A percentile compares a stretch with the other conserved stretches of the same genome.
Evolutionary conservation across 2,329 filamentous ascomycete genomes (phyloP).

Genomic region (Colletotrichum siamense): DNA sequence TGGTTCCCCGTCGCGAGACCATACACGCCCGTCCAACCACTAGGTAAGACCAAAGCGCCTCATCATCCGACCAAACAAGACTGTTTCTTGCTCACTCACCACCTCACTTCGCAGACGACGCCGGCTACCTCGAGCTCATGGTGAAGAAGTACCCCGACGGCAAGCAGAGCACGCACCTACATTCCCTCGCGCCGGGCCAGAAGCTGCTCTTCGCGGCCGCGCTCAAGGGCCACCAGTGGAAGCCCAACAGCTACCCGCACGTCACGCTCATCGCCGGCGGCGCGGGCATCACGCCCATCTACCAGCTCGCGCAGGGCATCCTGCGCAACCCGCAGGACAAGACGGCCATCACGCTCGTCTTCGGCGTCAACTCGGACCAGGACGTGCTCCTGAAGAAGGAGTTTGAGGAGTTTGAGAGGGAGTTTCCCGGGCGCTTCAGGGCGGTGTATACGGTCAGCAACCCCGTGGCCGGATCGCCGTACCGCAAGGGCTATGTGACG

Average conservation of each 20-base stretch:
- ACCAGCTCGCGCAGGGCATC: slow-evolving; percentile 67
- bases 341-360: slow-evolving; percentile 69
- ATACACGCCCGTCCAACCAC: slow-evolving; percentile 67
- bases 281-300: slow-evolving; percentile 75
- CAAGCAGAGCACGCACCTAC: slow-evolving; percentile 69
- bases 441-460: slow-evolving; percentile 63
- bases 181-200: slow-evolving; percentile 68
- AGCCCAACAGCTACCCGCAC: slow-evolving; percentile 51
- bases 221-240: slow-evolving; percentile 61
- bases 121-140: slow-evolving; percentile 66
- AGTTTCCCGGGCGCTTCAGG: slow-evolving; percentile 61
- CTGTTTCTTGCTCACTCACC: neutral
- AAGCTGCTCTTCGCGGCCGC: slow-evolving; percentile 61
- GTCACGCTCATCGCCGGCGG: slow-evolving; percentile 74
- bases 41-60: slow-evolving; percentile 38
- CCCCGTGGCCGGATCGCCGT: slow-evolving; percentile 42
- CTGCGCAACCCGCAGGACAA: slow-evolving; percentile 65
- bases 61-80: neutral
- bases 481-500: slow-evolving; percentile 63
- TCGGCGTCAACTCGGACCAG: slow-evolving; percentile 68
- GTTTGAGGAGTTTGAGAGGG: slow-evolving; percentile 55
- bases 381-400: slow-evolving; percentile 64
- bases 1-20: slow-evolving; percentile 67
- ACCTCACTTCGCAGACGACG: slow-evolving; percentile 47
- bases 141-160: slow-evolving; percentile 74